phyloP scores from a whole-genome alignment of 805 yeast genomes.

The Wickerhamomyces canadensis region DNA sequence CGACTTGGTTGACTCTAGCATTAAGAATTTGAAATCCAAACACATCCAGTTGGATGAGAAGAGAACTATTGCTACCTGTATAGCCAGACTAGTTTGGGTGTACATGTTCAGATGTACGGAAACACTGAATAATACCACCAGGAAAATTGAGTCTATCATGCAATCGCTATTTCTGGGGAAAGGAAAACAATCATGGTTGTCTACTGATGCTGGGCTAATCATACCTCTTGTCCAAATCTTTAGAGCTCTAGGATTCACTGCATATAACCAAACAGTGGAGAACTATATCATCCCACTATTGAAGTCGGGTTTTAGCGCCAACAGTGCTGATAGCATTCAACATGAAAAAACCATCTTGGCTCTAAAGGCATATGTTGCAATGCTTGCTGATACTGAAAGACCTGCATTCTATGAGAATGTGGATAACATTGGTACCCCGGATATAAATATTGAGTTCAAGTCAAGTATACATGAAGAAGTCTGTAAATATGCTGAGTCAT shows the following conservation, averaged over 20 bases:
- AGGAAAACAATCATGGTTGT: conserved; percentile 73
- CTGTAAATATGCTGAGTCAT: conserved; percentile 46
- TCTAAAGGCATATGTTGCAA: conserved; percentile 64
- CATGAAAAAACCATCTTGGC: conserved; percentile 72
- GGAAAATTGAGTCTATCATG: conserved; percentile 64
- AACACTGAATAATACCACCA: conserved; percentile 79
- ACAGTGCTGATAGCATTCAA: conserved; percentile 50
- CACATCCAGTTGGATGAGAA: conserved; percentile 36
- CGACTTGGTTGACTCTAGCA: conserved; percentile 54
- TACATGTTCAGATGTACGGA: conserved; percentile 83
- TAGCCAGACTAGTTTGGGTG: conserved; percentile 83
- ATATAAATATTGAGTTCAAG: conserved; percentile 24
- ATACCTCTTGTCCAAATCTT: conserved; percentile 66
- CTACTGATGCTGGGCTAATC: conserved; percentile 54
- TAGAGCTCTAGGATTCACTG: conserved; percentile 74
- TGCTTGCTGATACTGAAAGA: conserved; percentile 58
- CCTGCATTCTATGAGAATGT: conserved; percentile 70
- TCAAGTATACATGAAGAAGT: conserved; percentile 64
- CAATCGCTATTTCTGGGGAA: conserved; percentile 48
- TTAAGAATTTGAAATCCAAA: conserved; percentile 62
- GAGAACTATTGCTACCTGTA: conserved; percentile 53
- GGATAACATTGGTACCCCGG: conserved; percentile 27
- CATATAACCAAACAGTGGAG: conserved; percentile 74
- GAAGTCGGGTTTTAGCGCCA: conserved; percentile 52
- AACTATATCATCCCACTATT: conserved; percentile 69